A percentile compares a stretch with the other conserved stretches of the same genome.
Evolutionary conservation across 192 early-diverging fungal species (phyloP).

Genomic region (Coemansia sp.): DNA sequence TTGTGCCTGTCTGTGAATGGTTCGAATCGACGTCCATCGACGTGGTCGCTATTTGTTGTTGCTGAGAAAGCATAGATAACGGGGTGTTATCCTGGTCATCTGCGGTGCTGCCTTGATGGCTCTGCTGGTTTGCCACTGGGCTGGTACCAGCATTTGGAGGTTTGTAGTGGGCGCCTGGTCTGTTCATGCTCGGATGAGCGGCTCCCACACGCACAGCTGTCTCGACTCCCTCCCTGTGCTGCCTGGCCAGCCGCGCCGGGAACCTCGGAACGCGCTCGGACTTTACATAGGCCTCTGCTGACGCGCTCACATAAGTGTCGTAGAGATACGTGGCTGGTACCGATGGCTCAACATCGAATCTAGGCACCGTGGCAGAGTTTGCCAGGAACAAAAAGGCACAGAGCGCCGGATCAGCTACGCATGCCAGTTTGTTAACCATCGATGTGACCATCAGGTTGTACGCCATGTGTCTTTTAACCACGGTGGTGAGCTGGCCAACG

Average conservation of each 20-base stretch:
- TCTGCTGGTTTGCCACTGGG: not conserved
- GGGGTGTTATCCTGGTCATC: not conserved
- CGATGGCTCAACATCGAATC: not conserved
- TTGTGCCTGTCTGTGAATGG: not conserved
- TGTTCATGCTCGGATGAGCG: conserved; percentile 13
- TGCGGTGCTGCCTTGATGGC: not conserved
- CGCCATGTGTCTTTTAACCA: conserved; percentile 57
- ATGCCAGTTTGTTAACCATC: conserved; percentile 55
- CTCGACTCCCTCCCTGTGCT: conserved; percentile 44
- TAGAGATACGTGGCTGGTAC: conserved; percentile 12
- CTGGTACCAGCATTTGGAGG: no score
- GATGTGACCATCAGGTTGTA: conserved; percentile 61
- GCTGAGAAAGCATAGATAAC: not conserved
- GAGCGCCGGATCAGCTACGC: conserved; percentile 52
- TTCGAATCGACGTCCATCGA: not conserved
- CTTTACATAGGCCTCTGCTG: conserved; percentile 50
- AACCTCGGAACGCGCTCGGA: conserved; percentile 40
- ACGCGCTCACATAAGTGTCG: conserved; percentile 32
- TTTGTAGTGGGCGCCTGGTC: no score
- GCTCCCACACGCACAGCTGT: conserved; percentile 46
- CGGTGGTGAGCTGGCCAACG: conserved; percentile 44
- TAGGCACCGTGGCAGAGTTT: conserved; percentile 24
- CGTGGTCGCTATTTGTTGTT: not conserved
- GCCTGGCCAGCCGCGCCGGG: conserved; percentile 36
- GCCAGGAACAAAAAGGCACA: conserved; percentile 41